Evolutionary conservation across 768 basidiomycete genomes (phyloP), one percentile per base, ranked within the genome.

Genomic region (Amanita brunnescens): DNA sequence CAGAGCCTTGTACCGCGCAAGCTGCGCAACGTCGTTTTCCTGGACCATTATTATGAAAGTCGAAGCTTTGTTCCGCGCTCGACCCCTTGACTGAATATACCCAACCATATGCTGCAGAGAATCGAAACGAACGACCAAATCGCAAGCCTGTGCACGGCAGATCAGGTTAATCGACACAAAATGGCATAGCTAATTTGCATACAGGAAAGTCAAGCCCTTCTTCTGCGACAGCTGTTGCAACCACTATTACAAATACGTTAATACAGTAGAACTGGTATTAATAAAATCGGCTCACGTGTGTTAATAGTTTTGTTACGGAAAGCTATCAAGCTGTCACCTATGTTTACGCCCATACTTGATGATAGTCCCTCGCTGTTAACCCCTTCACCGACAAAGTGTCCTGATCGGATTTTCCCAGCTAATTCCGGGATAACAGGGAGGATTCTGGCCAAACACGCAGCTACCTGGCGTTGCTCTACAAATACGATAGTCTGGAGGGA

Each of bases 161-260:
- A 13, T 56, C 44, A 16, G 37, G 23, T 29, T 47, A 38, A 39
- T 49, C 55, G 38, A 51, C 49, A 40, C 2, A 37, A 5, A 29
- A 13, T 29, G 1, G 33, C n/a, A 33, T 23, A 43, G 14, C 20
- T 35, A 18, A 5, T 41, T 21, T 29, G 57, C 78, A 49, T 60
- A 86, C 85, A 20, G 85, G 86, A 68, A 95, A 91, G 63, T 95
- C 91, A 14, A 95, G 75, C 0, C 92, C 92, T 69, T 95, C 92
- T 65, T 95, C 92, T 0, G 90, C 92, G 12, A 94, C 90, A 5
- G 84, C 83, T 0, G 90, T 92, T 3, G 90, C 87, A 55, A 93
- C 73, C 18, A 93, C 85, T 82, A 53, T 14, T 32, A 52, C n/a
- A 35, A 47, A 35, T 6, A 8, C 42, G 53, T 52, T 32, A 59